Evolutionary conservation across 257 asterid species (phyloP), one percentile per base, ranked within the genome.

Genomic region (Solanum pimpinellifolium): DNA sequence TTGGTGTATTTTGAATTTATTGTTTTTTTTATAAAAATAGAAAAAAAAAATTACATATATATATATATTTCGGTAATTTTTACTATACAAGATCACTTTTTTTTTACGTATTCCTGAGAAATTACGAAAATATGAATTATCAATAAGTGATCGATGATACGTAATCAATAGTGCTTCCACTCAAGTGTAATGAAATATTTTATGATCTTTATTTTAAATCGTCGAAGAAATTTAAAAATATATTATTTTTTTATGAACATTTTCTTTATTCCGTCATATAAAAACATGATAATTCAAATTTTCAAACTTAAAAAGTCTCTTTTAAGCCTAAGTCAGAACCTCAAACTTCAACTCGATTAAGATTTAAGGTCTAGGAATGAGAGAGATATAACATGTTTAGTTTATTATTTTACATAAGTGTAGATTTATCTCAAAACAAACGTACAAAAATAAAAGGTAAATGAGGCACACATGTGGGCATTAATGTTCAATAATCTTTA

Each of bases 381-480:
- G 13, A 27, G n/a, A 46, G 84, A 2, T 44, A 65, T 31, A 25
- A 10, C 37, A 77, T n/a, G 60, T 23, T 42, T 42, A n/a, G 7
- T 76, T 42, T 42, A 72, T 35, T 72, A 72, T 35, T 72, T 42
- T 76, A 76, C 2, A 11, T 33, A 23, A 39, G 33, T 42, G 20
- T 76, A 76, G 41, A 74, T 75, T 42, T 46, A 56, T 41, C 20
- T 29, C 46, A 18, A 49, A 81, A 62, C 4, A 62, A 62, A 59
- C 5, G 3, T 35, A 56, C 8, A 39, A 14, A 59, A 83, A 52
- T 5, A 52, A 68, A 6, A 23, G 2, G 31, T 60, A 37, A 37
- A 59, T 85, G 82, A 33, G 68, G 86, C 86, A 89, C 91, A 84
- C 90, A 89, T 88, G 92, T 80, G 87, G 91, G 27, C 81, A 89